Base-by-base conservation (phyloP, 192 early-diverging fungal species). In the Dimargaris cristalligena region DNA sequence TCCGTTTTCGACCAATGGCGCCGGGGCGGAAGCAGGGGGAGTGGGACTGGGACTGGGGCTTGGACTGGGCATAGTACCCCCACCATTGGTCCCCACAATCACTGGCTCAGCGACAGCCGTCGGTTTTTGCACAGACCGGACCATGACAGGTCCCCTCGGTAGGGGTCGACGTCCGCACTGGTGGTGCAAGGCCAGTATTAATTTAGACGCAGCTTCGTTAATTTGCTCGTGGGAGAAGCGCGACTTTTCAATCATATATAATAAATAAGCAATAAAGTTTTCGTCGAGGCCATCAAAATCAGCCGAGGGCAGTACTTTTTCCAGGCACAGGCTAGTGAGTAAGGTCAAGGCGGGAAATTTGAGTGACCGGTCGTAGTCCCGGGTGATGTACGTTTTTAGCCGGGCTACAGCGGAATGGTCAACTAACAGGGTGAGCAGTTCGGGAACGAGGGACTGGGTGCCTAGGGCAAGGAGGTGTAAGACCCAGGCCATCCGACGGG, bases 361-460 rank as follows among this genome's bases (percentile, higher is more conserved):
- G 54, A 56, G 54, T 11, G 10, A 6, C 20, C 16, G 20, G 29
- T 56, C 54, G 34, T 56, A 56, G 54, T 31, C 54, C 16, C 54
- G 54, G 54, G 54, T 56, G 54, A 33, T 56, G 54, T 56, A 56
- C 16, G 54, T 56, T 33, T 56, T 56, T 33, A 56, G 34, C 31
- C 54, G 54, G 2, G 26, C 9, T 16, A 56, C 54, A 34, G 29
- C 18, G 54, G 29, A 34, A 13, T 31, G 30, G 31, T 56, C 31
- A 20, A 34, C 9, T 18, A 56, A 32, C 34, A 56, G 18, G 23
- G 1, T 14, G 54, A 34, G 23, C 16, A 56, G 54, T 18, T 34
- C 20, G 18, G 28, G 31, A 16, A 28, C 20, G 31, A 56, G 31
- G 1, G 54, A 56, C 31, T 33, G 31, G 31, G 54, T 33, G 30